Conservation (phyloP, 2,329 filamentous ascomycete genomes). For the Scortechinia acanthostroma region DNA sequence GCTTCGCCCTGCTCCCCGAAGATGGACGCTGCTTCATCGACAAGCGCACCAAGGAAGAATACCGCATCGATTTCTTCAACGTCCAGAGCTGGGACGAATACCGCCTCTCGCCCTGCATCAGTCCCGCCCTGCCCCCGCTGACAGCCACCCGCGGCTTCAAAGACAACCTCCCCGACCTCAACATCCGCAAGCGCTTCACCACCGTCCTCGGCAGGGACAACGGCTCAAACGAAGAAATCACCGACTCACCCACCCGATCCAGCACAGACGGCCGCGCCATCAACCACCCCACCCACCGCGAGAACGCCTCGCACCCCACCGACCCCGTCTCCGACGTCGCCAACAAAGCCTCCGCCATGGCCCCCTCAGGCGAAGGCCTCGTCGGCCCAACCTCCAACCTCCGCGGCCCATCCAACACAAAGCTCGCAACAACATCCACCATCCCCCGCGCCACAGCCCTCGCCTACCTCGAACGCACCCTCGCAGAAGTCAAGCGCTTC, state of each 20-base stretch:
- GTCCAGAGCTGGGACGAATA: conserved; percentile 73
- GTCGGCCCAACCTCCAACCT: conserved; percentile 13
- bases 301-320: neutral
- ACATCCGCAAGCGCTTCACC: conserved; percentile 3
- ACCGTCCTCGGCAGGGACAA: neutral
- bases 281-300: neutral
- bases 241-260: neutral
- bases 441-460: conserved; percentile 45
- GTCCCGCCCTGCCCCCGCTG: conserved; percentile 52
- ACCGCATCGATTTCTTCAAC: conserved; percentile 78
- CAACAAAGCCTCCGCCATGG: conserved; percentile 11
- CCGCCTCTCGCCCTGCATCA: conserved; percentile 71
- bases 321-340: conserved; percentile 14
- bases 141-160: conserved; percentile 16
- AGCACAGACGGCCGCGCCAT: neutral
- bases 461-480: conserved; percentile 68
- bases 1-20: conserved; percentile 77
- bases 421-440: conserved; percentile 18
- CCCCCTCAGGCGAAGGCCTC: neutral
- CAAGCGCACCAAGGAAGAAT: conserved; percentile 71
- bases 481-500: conserved; percentile 67
- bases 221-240: no score
- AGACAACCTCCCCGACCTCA: neutral
- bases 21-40: conserved; percentile 84
- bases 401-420: conserved; percentile 11